Base-by-base conservation (phyloP, 768 basidiomycete genomes). In the Xerocomellus intermedius region DNA sequence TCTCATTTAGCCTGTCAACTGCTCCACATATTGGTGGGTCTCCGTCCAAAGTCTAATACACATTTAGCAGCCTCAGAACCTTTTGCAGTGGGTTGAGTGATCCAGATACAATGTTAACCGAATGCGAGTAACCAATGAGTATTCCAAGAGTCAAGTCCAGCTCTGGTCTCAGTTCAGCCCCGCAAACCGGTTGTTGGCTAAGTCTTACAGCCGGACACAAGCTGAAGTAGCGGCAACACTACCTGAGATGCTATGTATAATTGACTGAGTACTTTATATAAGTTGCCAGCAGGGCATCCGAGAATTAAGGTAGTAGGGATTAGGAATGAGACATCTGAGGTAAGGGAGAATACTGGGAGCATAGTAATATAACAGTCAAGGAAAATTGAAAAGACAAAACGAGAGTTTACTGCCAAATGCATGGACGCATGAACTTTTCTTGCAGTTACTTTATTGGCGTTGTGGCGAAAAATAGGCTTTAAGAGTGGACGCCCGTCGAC, bases 401-500 rank as follows among this genome's bases (percentile, higher is more conserved):
- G 16, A 19, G 24, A 13, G 5, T 14, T 39, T 13, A 28, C 12
- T 21, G 39, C 37, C 21, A 26, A 26, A 45, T 50, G 42, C 26
- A 24, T 24, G 41, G 2, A 33, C 28, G 22, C 16, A 36, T 17
- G 38, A 13, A 39, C 32, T 14, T 16, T 26, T 37, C 42, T 28
- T 3, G 21, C 5, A 22, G 38, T 9, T 30, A 19, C 17, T 32
- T 51, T 48, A 69, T 33, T 46, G 47, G 26, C 57, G 58, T 47
- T 56, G 71, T 41, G 67, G 69, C 4, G 63, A 61, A 52, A 70
- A 71, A 48, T 71, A 71, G 41, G 57, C 55, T 37, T 69, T 67
- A 0, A 71, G 61, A 41, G 71, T 71, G 24, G 70, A 66, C 1
- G 57, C 47, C 32, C 59, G 61, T 46, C 35, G 60, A 48, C 63